These are phyloP conservation scores for Thelonectria rubi DNA, from an alignment of 2,329 filamentous ascomycete species.

Conservation along the genomic window DNA sequence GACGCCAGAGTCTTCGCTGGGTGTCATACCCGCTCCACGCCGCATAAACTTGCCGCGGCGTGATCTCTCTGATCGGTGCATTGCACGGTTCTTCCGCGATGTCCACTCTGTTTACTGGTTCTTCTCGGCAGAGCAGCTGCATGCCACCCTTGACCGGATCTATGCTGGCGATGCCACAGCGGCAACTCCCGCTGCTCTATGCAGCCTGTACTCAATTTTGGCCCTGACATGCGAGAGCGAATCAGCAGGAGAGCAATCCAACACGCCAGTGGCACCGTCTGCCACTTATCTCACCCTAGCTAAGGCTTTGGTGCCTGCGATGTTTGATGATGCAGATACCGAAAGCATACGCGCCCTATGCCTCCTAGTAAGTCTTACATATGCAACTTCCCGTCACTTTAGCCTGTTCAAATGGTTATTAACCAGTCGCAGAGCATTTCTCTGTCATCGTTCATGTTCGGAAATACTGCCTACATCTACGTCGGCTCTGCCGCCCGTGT, in stretches of 20 bases:
- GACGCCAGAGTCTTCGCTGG: conserved; percentile 17
- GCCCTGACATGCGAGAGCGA: conserved; percentile 23
- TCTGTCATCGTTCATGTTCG: conserved; percentile 23
- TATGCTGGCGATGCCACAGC: conserved; percentile 23
- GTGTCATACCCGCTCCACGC: conserved; percentile 14
- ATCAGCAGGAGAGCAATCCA: conserved; percentile 14
- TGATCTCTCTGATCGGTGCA: conserved; percentile 15
- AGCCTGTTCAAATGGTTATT: background rate
- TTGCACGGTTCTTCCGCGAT: conserved; percentile 22
- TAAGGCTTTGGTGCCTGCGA: conserved; percentile 20
- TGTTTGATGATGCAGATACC: conserved; percentile 21
- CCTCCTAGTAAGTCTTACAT: conserved; percentile 8
- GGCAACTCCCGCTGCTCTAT: conserved; percentile 15
- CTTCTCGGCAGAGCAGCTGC: conserved; percentile 22
- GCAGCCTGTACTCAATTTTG: conserved; percentile 21
- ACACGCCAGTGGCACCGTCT: conserved; percentile 13
- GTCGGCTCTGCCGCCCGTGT: conserved; percentile 20
- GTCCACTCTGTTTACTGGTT: conserved; percentile 25
- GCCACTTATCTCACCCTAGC: conserved; percentile 20
- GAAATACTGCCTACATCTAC: conserved; percentile 24
- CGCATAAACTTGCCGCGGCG: conserved; percentile 20
- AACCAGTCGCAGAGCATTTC: conserved; percentile 4
- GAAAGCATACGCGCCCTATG: conserved; percentile 21
- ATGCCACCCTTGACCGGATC: conserved; percentile 16
- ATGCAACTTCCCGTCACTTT: background rate